These are phyloP conservation scores for Chenopodium quinoa DNA, from an alignment of 148 eudicot species.

Conservation along the genomic window DNA sequence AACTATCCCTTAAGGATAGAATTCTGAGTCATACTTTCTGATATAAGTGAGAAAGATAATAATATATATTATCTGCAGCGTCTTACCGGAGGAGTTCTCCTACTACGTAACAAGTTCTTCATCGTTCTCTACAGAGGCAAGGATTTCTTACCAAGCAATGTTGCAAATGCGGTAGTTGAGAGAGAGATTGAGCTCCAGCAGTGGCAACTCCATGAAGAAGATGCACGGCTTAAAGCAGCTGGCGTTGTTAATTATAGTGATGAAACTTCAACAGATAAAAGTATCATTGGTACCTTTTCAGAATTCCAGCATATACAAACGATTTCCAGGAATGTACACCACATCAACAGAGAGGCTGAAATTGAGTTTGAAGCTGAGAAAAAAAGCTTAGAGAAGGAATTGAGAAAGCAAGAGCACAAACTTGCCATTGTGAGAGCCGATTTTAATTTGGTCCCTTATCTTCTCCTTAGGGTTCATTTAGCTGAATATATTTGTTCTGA, in stretches of 20 bases:
- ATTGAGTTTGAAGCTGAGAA: slow-evolving; percentile 59
- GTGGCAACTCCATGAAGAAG: slow-evolving; percentile 80
- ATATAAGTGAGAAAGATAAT: neutral
- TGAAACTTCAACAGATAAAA: slow-evolving; percentile 31
- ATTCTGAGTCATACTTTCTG: neutral
- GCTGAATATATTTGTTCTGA: neutral
- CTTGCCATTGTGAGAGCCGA: slow-evolving; percentile 57
- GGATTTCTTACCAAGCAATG: slow-evolving; percentile 66
- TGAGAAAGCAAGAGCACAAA: slow-evolving; percentile 57
- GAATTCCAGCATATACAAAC: slow-evolving; percentile 61
- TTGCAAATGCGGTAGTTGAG: slow-evolving; percentile 55
- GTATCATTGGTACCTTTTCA: slow-evolving; percentile 58
- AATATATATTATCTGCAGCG: slow-evolving; percentile 46
- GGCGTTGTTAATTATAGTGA: slow-evolving; percentile 31
- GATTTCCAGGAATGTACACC: slow-evolving; percentile 27
- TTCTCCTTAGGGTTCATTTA: neutral
- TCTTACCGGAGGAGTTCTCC: slow-evolving; percentile 90
- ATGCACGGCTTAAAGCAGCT: slow-evolving; percentile 56
- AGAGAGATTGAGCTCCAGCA: slow-evolving; percentile 64
- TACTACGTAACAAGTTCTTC: slow-evolving; percentile 89
- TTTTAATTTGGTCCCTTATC: neutral
- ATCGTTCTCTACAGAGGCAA: slow-evolving; percentile 92
- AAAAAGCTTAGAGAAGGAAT: slow-evolving; percentile 57
- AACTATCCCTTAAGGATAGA: neutral
- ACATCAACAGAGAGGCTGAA: slow-evolving; percentile 32